Conservation (phyloP, 352 stramenopile species). For the Phytophthora hibernalis region DNA sequence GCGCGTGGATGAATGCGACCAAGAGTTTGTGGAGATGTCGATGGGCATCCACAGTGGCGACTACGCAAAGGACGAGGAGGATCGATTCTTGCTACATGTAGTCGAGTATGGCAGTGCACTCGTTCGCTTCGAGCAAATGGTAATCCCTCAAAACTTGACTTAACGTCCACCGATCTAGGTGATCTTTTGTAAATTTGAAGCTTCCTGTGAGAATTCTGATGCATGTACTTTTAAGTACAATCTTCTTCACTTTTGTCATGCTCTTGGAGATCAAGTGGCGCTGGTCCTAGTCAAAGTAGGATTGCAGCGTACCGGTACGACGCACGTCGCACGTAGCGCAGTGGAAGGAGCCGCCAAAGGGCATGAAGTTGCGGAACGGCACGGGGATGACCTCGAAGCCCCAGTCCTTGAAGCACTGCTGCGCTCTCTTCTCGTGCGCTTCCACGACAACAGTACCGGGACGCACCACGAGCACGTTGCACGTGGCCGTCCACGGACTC, state of each 20-base stretch:
- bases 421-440: constrained; percentile 82
- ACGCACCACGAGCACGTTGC: constrained; percentile 90
- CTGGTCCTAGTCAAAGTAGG: constrained; percentile 75
- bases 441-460: constrained; percentile 86
- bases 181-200: not conserved
- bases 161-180: not conserved
- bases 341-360: constrained; percentile 91
- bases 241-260: not conserved
- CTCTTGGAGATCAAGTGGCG: not conserved
- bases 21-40: constrained; percentile 38
- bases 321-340: constrained; percentile 90
- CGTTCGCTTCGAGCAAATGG: constrained; percentile 45
- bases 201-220: not conserved
- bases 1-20: constrained; percentile 12
- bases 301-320: constrained; percentile 82
- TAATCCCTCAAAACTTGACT: constrained; percentile 27
- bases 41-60: no score
- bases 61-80: no score
- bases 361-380: constrained; percentile 92
- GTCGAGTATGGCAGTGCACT: constrained; percentile 33
- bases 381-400: constrained; percentile 90
- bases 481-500: constrained; percentile 91
- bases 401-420: constrained; percentile 89
- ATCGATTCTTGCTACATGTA: constrained; percentile 21
- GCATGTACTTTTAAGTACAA: constrained; percentile 8